These are phyloP conservation scores for Aureobasidium sp. DNA, from an alignment of 2,329 filamentous ascomycete genomes.

Conservation along the genomic window DNA sequence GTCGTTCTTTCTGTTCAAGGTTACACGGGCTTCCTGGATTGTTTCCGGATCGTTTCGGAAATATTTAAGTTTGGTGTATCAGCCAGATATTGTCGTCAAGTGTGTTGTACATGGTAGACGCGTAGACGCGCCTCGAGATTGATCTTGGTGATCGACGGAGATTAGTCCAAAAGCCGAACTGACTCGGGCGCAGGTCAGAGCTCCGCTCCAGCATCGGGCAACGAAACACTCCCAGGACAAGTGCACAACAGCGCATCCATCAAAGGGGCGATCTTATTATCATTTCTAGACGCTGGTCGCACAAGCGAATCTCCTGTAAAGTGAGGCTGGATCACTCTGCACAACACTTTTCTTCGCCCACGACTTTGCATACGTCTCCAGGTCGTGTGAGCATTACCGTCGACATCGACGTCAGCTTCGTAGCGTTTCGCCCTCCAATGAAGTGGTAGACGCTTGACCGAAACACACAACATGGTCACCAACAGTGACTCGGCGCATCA, in stretches of 20 bases:
- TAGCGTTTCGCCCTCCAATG: conserved; percentile 4
- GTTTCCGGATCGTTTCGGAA: not conserved
- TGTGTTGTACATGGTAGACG: not conserved
- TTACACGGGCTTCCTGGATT: not conserved
- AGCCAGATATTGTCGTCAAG: not conserved
- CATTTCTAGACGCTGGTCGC: not conserved
- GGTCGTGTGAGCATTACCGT: conserved; percentile 10
- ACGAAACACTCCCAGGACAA: not conserved
- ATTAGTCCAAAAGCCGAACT: conserved; percentile 3
- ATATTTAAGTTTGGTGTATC: not conserved
- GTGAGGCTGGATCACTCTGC: not conserved
- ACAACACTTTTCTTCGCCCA: not conserved
- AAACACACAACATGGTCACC: conserved; percentile 9
- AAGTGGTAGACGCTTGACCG: not conserved
- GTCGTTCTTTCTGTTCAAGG: not conserved
- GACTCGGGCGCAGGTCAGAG: conserved; percentile 3
- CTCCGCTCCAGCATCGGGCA: conserved; percentile 6
- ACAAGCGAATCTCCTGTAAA: not conserved
- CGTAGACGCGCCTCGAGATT: not conserved
- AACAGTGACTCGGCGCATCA: not conserved
- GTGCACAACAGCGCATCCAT: conserved; percentile 6
- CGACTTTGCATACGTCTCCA: not conserved
- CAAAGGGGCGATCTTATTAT: conserved; percentile 7
- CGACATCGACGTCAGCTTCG: conserved; percentile 14
- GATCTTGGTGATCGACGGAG: not conserved